Percentiles rank a stretch among this genome's conserved stretches.
phyloP scores from a whole-genome alignment of 192 early-diverging fungal species.

The Coemansia sp. region DNA sequence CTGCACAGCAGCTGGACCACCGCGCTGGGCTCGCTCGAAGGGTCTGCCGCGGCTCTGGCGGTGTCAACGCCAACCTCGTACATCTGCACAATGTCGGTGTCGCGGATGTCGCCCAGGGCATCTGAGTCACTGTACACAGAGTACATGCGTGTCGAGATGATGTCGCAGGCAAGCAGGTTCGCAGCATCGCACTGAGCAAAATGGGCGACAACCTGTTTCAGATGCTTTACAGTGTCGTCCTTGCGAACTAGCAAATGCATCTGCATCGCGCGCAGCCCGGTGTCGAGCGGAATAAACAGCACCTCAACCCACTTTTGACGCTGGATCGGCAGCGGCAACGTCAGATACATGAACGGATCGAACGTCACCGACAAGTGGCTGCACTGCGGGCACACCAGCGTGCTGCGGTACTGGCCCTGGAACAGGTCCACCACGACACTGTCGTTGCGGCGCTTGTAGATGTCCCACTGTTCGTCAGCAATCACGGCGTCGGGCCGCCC shows the following conservation, averaged over 20 bases:
- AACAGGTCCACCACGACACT: slow-evolving; percentile 76
- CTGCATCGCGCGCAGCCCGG: slow-evolving; percentile 30
- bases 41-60: slow-evolving; percentile 16
- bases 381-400: slow-evolving; percentile 58
- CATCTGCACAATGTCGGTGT: slow-evolving; percentile 24
- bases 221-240: slow-evolving; percentile 59
- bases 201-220: slow-evolving; percentile 63
- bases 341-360: slow-evolving; percentile 80
- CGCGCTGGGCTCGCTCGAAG: slow-evolving; percentile 1
- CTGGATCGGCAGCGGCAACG: slow-evolving; percentile 72
- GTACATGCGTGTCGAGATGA: slow-evolving; percentile 21
- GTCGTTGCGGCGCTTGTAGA: slow-evolving; percentile 74
- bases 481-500: slow-evolving; percentile 65
- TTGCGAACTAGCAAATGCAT: slow-evolving; percentile 61
- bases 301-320: slow-evolving; percentile 57
- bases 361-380: slow-evolving; percentile 69
- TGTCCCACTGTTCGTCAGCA: slow-evolving; percentile 70
- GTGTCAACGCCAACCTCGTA: slow-evolving; percentile 32
- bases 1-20: slow-evolving; percentile 38
- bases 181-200: slow-evolving; percentile 11
- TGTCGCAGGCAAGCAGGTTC: slow-evolving; percentile 30
- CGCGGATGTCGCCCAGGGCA: slow-evolving; percentile 23
- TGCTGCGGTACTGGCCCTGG: slow-evolving; percentile 69
- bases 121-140: slow-evolving; percentile 30
- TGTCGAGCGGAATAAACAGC: slow-evolving; percentile 49